These are phyloP conservation scores for Auxenochlorella pyrenoidosa DNA, from an alignment of 139 green algal species.

Conservation along the genomic window DNA sequence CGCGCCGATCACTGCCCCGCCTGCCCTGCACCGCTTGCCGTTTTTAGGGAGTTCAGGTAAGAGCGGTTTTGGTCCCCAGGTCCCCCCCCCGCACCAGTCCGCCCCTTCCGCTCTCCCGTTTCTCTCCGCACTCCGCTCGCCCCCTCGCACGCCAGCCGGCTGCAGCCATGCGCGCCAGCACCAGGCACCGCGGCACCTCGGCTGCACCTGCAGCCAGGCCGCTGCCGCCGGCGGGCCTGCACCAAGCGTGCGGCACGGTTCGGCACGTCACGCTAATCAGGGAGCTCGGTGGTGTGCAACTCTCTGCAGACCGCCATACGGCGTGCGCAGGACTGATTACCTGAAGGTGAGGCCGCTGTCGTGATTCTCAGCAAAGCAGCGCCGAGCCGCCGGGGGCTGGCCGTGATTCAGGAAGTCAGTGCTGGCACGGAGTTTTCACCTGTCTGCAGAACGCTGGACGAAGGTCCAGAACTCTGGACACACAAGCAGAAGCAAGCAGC, in stretches of 20 bases:
- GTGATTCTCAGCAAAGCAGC: background rate
- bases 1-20: background rate
- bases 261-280: background rate
- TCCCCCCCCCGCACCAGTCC: background rate
- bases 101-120: background rate
- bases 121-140: background rate
- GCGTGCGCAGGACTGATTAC: background rate
- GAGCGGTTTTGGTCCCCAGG: background rate
- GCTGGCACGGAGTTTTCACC: background rate
- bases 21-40: background rate
- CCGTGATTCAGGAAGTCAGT: too few species aligned
- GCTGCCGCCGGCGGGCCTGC: background rate
- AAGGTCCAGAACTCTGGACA: background rate
- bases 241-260: background rate
- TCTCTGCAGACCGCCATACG: slow-evolving; percentile 22
- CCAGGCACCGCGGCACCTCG: background rate
- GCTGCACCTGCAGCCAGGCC: background rate
- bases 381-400: background rate
- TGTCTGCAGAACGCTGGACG: background rate
- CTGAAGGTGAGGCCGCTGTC: background rate
- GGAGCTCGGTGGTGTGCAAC: slow-evolving; percentile 10
- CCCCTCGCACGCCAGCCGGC: background rate
- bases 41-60: background rate
- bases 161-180: background rate
- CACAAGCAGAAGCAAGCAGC: background rate